phyloP scores from a whole-genome alignment of 2,329 filamentous ascomycete genomes.

The Alternaria dauci region DNA sequence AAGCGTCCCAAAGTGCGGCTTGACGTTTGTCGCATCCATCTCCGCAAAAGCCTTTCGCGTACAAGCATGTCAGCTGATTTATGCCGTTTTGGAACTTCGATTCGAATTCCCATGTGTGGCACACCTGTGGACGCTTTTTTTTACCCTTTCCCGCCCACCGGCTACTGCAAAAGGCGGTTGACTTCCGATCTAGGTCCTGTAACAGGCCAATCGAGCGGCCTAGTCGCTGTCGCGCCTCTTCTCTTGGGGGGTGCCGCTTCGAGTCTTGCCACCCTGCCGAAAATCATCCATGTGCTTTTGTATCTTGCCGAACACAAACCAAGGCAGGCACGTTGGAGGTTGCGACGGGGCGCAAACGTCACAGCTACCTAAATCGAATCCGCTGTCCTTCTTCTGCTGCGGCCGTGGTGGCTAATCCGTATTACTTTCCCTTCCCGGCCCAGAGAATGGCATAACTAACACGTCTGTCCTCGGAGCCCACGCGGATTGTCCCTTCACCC shows the following conservation, averaged over 20 bases:
- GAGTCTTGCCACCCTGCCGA: conserved; percentile 10
- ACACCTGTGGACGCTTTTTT: not conserved
- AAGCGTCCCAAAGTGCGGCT: not conserved
- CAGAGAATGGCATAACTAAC: conserved; percentile 28
- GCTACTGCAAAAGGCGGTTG: conserved; percentile 2
- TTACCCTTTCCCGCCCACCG: conserved; percentile 4
- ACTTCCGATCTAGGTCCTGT: conserved; percentile 6
- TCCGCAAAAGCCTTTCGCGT: conserved; percentile 3
- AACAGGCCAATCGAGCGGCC: conserved; percentile 8
- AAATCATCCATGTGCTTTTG: conserved; percentile 12
- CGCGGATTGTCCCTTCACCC: conserved; percentile 17
- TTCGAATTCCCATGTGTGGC: conserved; percentile 13
- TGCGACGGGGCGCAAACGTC: conserved; percentile 23
- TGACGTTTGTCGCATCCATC: conserved; percentile 9
- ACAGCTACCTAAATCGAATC: conserved; percentile 14
- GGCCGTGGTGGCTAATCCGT: conserved; percentile 20
- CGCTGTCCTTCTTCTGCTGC: conserved; percentile 7
- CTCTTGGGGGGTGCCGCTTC: not conserved
- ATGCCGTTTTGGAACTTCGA: conserved; percentile 14
- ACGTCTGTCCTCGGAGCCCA: conserved; percentile 32
- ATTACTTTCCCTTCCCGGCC: conserved; percentile 6
- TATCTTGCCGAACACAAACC: conserved; percentile 7
- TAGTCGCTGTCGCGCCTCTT: not conserved
- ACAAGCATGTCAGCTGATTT: conserved; percentile 4
- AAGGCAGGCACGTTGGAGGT: conserved; percentile 13